Evolutionary conservation across 108 stramenopile species (phyloP).

Genomic region (Nitzschia sp.): DNA sequence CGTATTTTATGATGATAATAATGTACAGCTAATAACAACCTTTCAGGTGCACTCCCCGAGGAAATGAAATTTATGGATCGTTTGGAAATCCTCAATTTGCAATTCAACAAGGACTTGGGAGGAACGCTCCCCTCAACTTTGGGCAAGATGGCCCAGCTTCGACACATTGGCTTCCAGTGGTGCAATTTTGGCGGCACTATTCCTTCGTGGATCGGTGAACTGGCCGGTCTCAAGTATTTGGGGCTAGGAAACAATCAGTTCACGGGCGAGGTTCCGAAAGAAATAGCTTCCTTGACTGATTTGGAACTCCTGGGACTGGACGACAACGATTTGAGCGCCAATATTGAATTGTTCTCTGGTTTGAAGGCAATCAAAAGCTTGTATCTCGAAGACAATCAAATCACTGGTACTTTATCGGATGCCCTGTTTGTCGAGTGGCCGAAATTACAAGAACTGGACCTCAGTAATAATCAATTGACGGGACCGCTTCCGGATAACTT

Average conservation of each 20-base stretch:
- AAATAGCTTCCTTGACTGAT: conserved; percentile 5
- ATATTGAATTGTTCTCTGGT: neutral
- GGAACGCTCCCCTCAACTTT: conserved; percentile 18
- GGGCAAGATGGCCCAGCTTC: conserved; percentile 9
- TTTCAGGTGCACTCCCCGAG: conserved; percentile 3
- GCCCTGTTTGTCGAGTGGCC: conserved; percentile 6
- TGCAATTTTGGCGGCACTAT: conserved; percentile 14
- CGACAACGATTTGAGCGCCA: conserved; percentile 10
- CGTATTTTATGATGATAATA: conserved; percentile 15
- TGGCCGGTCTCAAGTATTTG: conserved; percentile 9
- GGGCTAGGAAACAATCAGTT: conserved; percentile 24
- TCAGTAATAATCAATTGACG: conserved; percentile 12
- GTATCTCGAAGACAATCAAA: conserved; percentile 15
- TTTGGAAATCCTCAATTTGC: conserved; percentile 38
- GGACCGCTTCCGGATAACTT: conserved; percentile 19
- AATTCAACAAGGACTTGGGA: conserved; percentile 24
- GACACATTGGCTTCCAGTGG: conserved; percentile 18
- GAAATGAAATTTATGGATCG: conserved; percentile 20
- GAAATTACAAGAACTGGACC: conserved; percentile 12
- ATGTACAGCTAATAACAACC: conserved; percentile 16
- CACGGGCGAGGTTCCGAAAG: conserved; percentile 18
- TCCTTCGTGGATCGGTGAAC: conserved; percentile 16
- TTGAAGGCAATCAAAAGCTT: conserved; percentile 4
- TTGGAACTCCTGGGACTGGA: conserved; percentile 19
- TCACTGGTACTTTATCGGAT: conserved; percentile 8